Evolutionary conservation across 2,329 filamentous ascomycete species (phyloP).

Genomic region (Raffaelea arxii): DNA sequence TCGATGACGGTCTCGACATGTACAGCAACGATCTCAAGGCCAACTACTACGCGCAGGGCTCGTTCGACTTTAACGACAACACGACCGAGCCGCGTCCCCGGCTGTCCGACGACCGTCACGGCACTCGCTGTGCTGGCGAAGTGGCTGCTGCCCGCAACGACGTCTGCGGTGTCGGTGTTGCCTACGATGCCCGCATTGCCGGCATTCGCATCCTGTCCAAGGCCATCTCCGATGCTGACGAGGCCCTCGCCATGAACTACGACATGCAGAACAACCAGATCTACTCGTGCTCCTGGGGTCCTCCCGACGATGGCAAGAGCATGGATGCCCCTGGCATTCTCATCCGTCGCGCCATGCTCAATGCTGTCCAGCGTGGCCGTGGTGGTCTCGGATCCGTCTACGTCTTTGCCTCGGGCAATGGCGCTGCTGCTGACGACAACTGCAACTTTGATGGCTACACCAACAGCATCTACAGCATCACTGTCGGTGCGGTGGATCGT

Average conservation of each 20-base stretch:
- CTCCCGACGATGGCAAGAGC: slow-evolving; percentile 80
- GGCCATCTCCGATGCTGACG: slow-evolving; percentile 82
- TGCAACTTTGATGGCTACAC: slow-evolving; percentile 99
- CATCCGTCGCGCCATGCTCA: slow-evolving; percentile 83
- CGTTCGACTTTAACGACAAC: slow-evolving; percentile 92
- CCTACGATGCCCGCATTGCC: slow-evolving; percentile 82
- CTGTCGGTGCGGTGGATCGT: slow-evolving; percentile 84
- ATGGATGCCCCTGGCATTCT: slow-evolving; percentile 92
- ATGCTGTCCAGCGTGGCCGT: slow-evolving; percentile 82
- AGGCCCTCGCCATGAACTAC: slow-evolving; percentile 88
- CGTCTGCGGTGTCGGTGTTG: slow-evolving; percentile 90
- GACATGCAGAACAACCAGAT: slow-evolving; percentile 87
- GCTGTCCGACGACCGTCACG: slow-evolving; percentile 79
- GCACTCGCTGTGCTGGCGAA: slow-evolving; percentile 90
- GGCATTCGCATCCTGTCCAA: slow-evolving; percentile 90
- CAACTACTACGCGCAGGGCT: slow-evolving; percentile 90
- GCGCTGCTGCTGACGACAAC: slow-evolving; percentile 78
- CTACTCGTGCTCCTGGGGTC: slow-evolving; percentile 98
- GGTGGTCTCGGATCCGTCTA: slow-evolving; percentile 79
- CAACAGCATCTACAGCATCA: slow-evolving; percentile 98
- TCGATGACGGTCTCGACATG: slow-evolving; percentile 95
- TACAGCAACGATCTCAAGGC: slow-evolving; percentile 83
- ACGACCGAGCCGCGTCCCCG: slow-evolving; percentile 67
- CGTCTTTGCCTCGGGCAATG: slow-evolving; percentile 95
- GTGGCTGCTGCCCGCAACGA: slow-evolving; percentile 87